Conservation (phyloP, 768 basidiomycete species). For the Podaxis sp. region DNA sequence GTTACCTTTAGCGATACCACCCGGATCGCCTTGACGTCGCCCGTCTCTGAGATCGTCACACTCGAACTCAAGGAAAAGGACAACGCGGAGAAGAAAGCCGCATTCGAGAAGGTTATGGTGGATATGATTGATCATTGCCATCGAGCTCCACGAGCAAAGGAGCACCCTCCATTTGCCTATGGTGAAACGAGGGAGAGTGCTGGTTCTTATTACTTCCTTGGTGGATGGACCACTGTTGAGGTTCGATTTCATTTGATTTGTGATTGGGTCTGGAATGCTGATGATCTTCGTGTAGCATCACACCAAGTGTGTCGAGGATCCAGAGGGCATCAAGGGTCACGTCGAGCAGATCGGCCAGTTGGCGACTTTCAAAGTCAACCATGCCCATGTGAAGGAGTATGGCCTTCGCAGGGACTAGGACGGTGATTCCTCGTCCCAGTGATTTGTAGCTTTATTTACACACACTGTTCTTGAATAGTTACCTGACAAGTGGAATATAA, state of each 20-base stretch:
- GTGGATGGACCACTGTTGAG: constrained; percentile 7
- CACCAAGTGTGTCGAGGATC: not conserved
- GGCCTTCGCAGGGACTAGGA: not conserved
- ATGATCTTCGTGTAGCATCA: constrained; percentile 2
- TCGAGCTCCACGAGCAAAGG: not conserved
- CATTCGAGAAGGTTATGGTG: not conserved
- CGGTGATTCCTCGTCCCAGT: not conserved
- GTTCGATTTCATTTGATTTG: not conserved
- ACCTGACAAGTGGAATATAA: no score
- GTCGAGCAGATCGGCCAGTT: not conserved
- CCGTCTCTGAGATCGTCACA: constrained; percentile 2
- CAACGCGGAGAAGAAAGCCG: not conserved
- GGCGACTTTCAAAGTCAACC: not conserved
- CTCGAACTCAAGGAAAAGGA: not conserved
- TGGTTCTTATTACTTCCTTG: constrained; percentile 4
- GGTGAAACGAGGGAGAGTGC: constrained; percentile 4
- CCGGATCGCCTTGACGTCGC: constrained; percentile 3
- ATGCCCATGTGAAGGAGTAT: constrained; percentile 3
- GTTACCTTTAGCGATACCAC: not conserved
- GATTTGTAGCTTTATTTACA: not conserved
- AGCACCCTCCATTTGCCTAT: constrained; percentile 9
- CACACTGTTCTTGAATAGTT: not conserved
- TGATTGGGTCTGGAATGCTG: not conserved
- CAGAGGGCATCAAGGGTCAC: not conserved
- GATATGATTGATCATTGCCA: not conserved